Percentiles rank a stretch among this genome's conserved stretches.
Conservation (phyloP, 202 grass and related monocot genomes). For the Setaria viridis region DNA sequence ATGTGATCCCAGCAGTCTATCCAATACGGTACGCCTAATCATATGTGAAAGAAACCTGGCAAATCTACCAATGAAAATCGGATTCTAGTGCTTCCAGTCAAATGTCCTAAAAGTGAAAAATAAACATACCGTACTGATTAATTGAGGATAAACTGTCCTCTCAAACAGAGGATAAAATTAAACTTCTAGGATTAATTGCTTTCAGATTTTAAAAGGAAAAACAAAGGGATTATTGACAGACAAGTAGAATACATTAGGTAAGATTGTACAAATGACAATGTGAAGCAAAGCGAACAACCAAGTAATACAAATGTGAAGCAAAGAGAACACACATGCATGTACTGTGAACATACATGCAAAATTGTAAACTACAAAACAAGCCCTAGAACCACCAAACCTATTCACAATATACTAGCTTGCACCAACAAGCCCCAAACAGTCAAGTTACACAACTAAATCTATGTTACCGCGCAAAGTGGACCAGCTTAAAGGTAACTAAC, state of each 20-base stretch:
- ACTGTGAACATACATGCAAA: background rate
- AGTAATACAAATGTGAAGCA: background rate
- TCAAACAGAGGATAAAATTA: background rate
- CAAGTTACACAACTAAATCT: background rate
- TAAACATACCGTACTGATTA: background rate
- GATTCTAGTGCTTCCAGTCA: background rate
- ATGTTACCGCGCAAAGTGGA: background rate
- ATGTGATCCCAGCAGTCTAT: background rate
- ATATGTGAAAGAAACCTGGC: background rate
- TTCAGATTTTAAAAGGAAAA: background rate
- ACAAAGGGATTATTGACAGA: background rate
- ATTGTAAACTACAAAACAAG: background rate
- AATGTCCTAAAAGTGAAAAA: conserved; percentile 14
- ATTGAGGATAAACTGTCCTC: background rate
- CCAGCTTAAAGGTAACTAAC: conserved; percentile 18
- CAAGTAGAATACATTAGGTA: background rate
- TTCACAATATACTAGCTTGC: background rate
- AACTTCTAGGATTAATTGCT: background rate
- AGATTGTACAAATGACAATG: background rate
- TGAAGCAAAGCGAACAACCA: background rate
- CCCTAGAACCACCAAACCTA: background rate
- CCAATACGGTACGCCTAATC: background rate
- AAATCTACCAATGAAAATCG: background rate
- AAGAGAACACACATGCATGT: background rate
- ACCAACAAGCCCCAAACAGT: conserved; percentile 19